A percentile compares a stretch with the other conserved stretches of the same genome.
These are phyloP conservation scores for Nevesoporus exiguus DNA, from an alignment of 768 basidiomycete genomes.

Conservation along the genomic window DNA sequence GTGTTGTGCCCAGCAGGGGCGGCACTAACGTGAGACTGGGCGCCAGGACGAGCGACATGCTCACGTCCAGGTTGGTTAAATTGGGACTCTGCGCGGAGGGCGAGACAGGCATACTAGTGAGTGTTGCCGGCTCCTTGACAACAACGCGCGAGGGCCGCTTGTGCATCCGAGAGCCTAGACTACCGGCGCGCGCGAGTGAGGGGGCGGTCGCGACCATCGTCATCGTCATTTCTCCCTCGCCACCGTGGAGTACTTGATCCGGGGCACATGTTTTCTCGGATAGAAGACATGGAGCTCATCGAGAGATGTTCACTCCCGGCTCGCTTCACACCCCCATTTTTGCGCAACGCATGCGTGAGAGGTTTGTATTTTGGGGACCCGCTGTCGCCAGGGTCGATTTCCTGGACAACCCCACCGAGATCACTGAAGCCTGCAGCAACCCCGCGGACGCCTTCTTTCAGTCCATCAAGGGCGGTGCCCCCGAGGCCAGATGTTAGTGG, in stretches of 20 bases:
- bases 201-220: not conserved
- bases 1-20: not conserved
- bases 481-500: too few relatives aligned
- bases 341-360: slow-evolving; percentile 3
- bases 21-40: slow-evolving; percentile 14
- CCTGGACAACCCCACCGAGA: slow-evolving; percentile 23
- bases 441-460: slow-evolving; percentile 63
- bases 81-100: too few relatives aligned
- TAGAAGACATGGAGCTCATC: too few relatives aligned
- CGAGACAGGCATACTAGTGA: not conserved
- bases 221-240: not conserved
- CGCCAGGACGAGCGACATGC: slow-evolving; percentile 6
- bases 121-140: not conserved
- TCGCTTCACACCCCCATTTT: slow-evolving; percentile 19
- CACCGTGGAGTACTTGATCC: slow-evolving; percentile 11
- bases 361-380: not conserved
- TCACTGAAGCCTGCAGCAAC: slow-evolving; percentile 46
- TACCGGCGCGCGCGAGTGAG: slow-evolving; percentile 14
- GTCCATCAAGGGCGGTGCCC: slow-evolving; percentile 45
- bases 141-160: slow-evolving; percentile 9
- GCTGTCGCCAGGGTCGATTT: slow-evolving; percentile 13
- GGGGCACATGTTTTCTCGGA: slow-evolving; percentile 46
- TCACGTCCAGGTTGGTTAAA: slow-evolving; percentile 14
- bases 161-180: slow-evolving; percentile 13
- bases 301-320: slow-evolving; percentile 38